Percentiles rank a stretch among this genome's conserved stretches.
phyloP scores from a whole-genome alignment of 495 filamentous ascomycete species.

The Xylaria scruposa region DNA sequence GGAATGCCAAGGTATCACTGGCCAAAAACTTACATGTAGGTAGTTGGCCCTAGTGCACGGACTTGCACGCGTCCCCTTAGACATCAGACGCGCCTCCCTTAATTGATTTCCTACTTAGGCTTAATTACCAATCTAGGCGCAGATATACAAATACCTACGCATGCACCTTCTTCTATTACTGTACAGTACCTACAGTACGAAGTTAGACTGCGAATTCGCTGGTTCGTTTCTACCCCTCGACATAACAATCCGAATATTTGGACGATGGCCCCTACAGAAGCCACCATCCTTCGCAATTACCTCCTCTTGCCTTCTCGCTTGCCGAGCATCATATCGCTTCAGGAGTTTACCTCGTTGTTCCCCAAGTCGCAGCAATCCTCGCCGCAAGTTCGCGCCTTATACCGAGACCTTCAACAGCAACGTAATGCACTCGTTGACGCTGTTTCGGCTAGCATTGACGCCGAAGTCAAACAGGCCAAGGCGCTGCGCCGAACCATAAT shows the following conservation, averaged over 20 bases:
- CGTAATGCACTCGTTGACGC: slow-evolving; percentile 71
- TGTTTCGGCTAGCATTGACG: slow-evolving; percentile 70
- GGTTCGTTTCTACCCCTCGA: neutral
- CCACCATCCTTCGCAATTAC: slow-evolving; percentile 76
- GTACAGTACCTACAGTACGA: neutral
- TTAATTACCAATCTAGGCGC: neutral
- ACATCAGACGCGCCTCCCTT: slow-evolving; percentile 3
- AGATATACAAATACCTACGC: neutral
- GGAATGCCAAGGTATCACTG: slow-evolving; percentile 6
- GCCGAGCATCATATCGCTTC: slow-evolving; percentile 72
- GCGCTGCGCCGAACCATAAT: slow-evolving; percentile 67
- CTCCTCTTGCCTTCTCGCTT: slow-evolving; percentile 77
- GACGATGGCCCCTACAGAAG: slow-evolving; percentile 74
- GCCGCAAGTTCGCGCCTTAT: slow-evolving; percentile 75
- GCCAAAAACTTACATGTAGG: slow-evolving; percentile 9
- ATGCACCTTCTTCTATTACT: neutral
- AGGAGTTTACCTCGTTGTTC: slow-evolving; percentile 79
- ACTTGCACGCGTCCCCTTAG: slow-evolving; percentile 2
- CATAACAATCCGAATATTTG: neutral
- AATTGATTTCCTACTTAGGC: slow-evolving; percentile 11
- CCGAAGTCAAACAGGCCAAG: slow-evolving; percentile 69
- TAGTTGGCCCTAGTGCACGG: slow-evolving; percentile 15
- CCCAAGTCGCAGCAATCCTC: slow-evolving; percentile 71
- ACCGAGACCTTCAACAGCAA: slow-evolving; percentile 76
- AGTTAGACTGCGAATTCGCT: neutral